Evolutionary conservation across 257 asterid genomes (phyloP).

Genomic region (Nicotiana otophora): DNA sequence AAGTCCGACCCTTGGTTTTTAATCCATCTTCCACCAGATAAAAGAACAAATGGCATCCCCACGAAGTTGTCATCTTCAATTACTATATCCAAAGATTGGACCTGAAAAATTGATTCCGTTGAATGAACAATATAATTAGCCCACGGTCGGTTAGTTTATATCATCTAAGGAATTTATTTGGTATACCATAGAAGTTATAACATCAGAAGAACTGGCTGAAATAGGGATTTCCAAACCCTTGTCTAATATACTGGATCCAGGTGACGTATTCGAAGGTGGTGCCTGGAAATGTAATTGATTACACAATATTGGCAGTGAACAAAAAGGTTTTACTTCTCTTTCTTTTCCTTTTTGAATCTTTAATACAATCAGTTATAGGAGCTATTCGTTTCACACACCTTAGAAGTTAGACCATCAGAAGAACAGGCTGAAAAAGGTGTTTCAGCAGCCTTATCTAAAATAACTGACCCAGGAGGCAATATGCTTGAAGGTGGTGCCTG

Average conservation of each 20-base stretch:
- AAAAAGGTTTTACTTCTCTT: background rate
- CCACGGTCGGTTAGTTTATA: background rate
- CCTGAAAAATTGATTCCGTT: constrained; percentile 40
- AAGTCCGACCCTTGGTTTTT: constrained; percentile 82
- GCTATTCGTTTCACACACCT: constrained; percentile 39
- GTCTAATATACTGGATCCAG: constrained; percentile 57
- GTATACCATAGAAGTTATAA: constrained; percentile 47
- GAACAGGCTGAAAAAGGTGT: constrained; percentile 46
- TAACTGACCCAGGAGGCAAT: constrained; percentile 73
- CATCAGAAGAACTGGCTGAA: constrained; percentile 34
- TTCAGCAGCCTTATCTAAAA: constrained; percentile 62
- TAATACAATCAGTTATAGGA: constrained; percentile 7
- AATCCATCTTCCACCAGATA: constrained; percentile 74
- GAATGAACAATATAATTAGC: background rate
- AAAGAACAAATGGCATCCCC: constrained; percentile 97
- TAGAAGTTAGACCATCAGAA: constrained; percentile 33
- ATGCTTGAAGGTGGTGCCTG: constrained; percentile 76
- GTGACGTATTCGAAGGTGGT: constrained; percentile 66
- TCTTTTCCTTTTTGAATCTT: background rate
- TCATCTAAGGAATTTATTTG: constrained; percentile 8
- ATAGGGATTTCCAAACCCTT: constrained; percentile 63
- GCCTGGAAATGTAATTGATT: constrained; percentile 32
- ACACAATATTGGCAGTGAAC: background rate
- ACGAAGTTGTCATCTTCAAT: constrained; percentile 60
- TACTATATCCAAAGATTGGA: constrained; percentile 69